Conservation (phyloP, 2,329 filamentous ascomycete species). For the Blumeria hordei region DNA sequence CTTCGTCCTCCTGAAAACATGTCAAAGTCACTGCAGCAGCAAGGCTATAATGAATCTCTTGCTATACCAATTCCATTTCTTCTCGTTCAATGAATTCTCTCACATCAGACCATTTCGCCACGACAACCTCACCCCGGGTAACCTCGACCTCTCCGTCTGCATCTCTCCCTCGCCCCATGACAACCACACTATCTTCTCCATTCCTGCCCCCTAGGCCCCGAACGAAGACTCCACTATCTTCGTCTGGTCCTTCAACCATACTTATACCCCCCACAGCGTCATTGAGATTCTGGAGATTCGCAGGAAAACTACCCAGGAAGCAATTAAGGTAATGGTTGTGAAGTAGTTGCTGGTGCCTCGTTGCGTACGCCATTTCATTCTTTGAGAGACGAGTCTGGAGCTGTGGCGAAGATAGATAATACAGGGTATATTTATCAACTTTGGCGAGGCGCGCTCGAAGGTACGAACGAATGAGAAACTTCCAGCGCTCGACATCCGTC, state of each 20-base stretch:
- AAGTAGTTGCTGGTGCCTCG: conserved; percentile 61
- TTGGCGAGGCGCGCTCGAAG: conserved; percentile 72
- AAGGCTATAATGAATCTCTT: too few species aligned
- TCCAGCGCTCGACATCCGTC: conserved; percentile 84
- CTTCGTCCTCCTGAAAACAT: not conserved
- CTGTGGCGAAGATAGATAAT: conserved; percentile 37
- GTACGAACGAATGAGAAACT: conserved; percentile 69
- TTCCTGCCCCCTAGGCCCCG: conserved; percentile 38
- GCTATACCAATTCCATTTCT: conserved; percentile 20
- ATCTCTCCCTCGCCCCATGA: conserved; percentile 44
- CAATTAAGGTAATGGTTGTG: conserved; percentile 66
- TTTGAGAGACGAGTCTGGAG: conserved; percentile 42
- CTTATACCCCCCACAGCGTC: conserved; percentile 72
- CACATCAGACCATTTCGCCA: conserved; percentile 11
- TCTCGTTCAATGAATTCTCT: conserved; percentile 24
- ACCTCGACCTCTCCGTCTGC: conserved; percentile 34
- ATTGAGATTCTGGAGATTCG: conserved; percentile 58
- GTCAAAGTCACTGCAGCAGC: too few species aligned
- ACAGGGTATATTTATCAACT: conserved; percentile 54
- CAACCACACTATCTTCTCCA: conserved; percentile 53
- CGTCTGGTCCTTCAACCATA: conserved; percentile 79
- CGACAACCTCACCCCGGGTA: conserved; percentile 11
- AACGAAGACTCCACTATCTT: conserved; percentile 65
- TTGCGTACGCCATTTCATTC: conserved; percentile 61
- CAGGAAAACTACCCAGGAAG: conserved; percentile 65